Base-by-base conservation (phyloP, 305 asterid genomes). In the Solanum hybrid region DNA sequence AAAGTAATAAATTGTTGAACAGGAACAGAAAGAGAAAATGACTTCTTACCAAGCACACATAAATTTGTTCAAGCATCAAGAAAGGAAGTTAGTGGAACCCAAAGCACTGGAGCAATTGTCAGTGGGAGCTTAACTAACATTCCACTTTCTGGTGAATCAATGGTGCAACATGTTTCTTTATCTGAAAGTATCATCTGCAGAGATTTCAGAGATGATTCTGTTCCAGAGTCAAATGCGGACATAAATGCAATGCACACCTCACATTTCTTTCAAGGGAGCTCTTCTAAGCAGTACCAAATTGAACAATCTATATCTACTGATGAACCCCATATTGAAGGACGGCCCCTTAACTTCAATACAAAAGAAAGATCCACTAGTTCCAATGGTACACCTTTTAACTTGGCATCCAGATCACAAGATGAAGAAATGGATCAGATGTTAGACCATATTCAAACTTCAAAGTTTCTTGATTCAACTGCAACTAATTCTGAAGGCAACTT, bases 171-270 rank as follows among this genome's bases (percentile, higher is more conserved):
- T 87, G 89, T 91, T 91, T 91, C 90, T 39, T 41, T 73, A 85
- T 89, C 94, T 80, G 90, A 91, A 89, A 91, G 89, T 85, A 88
- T 87, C 76, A 89, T 38, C 79, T 83, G 90, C 91, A 90, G 93
- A 91, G 91, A 91, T 88, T 75, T 84, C 91, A 86, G 92, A 83
- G 91, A 92, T 87, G 89, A 89, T 89, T 68, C 86, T 87, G 90
- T 89, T 89, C 88, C 89, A 65, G 91, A 93, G 95, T 94, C 90
- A 93, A 51, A 79, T 26, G 80, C 38, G 14, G 87, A 20, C 70
- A 61, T 65, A 27, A 79, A 89, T 88, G 79, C 90, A 78, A 79
- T 84, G 89, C 82, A 72, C 68, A 57, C 91, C 22, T 34, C 86
- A 14, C 77, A 65, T 88, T 70, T 77, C 88, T 90, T 86, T 4